Conservation (phyloP, 192 early-diverging fungal genomes). For the Entomortierella lignicola region DNA sequence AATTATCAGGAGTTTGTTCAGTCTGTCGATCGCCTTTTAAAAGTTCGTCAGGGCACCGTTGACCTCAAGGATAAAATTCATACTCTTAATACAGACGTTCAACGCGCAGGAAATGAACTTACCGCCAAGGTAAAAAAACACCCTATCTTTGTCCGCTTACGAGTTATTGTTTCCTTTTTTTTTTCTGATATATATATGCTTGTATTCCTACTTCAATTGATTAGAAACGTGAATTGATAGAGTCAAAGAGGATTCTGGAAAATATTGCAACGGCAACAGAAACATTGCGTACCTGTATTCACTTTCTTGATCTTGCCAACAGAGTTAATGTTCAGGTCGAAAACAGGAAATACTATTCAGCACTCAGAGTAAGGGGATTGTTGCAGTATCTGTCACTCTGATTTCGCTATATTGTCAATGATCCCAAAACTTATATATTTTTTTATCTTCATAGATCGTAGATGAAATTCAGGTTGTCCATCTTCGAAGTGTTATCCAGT, state of each 20-base stretch:
- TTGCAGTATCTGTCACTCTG: no score
- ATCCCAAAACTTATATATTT: no score
- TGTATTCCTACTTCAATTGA: no score
- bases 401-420: background rate
- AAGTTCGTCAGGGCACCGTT: conserved; percentile 90
- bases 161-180: no score
- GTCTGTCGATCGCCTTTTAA: conserved; percentile 94
- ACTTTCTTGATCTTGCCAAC: conserved; percentile 90
- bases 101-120: conserved; percentile 81
- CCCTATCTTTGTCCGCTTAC: no score
- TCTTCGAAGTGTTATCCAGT: conserved; percentile 79
- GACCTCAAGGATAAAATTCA: conserved; percentile 87
- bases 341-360: conserved; percentile 89
- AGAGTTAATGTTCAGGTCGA: conserved; percentile 84
- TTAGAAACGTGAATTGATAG: conserved; percentile 86
- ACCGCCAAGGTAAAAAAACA: conserved; percentile 88
- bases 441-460: conserved; percentile 69
- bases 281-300: conserved; percentile 81
- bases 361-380: conserved; percentile 82
- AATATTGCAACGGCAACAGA: conserved; percentile 91
- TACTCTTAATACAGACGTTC: conserved; percentile 87
- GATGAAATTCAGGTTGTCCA: conserved; percentile 84
- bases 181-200: no score
- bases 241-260: conserved; percentile 80
- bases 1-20: conserved; percentile 97